A percentile compares a stretch with the other conserved stretches of the same genome.
Conservation (phyloP, 108 stramenopile genomes). For the Cyclotella atomus region DNA sequence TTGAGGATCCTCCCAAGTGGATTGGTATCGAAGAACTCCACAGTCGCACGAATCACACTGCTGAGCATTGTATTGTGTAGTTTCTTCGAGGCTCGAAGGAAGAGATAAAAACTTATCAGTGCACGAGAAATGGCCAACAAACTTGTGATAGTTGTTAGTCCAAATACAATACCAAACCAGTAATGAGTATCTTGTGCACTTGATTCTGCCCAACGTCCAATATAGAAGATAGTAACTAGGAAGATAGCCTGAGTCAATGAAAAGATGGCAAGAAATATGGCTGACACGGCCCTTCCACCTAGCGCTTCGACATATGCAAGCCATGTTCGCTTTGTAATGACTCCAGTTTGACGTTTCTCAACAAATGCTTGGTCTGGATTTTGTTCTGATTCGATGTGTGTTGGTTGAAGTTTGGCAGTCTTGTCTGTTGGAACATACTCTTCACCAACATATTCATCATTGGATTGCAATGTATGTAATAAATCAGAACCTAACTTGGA, state of each 20-base stretch:
- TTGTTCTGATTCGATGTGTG: not conserved
- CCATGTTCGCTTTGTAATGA: conserved; percentile 74
- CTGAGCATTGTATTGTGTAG: conserved; percentile 83
- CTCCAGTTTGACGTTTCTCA: conserved; percentile 74
- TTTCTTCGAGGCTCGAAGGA: conserved; percentile 66
- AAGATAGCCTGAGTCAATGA: conserved; percentile 59
- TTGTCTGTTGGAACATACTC: not conserved
- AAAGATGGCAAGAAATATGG: conserved; percentile 56
- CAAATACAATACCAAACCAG: conserved; percentile 57
- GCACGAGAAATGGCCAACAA: conserved; percentile 56
- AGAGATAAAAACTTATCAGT: conserved; percentile 52
- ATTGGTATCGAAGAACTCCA: conserved; percentile 91
- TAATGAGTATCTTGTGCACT: conserved; percentile 51
- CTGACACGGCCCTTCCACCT: conserved; percentile 54
- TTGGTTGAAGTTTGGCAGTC: conserved; percentile 3
- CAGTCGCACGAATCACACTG: conserved; percentile 80
- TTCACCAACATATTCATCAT: not conserved
- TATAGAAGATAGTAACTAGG: conserved; percentile 51
- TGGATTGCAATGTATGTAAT: conserved; percentile 19
- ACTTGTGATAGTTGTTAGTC: conserved; percentile 45
- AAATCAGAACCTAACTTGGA: conserved; percentile 52
- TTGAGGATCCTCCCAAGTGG: conserved; percentile 91
- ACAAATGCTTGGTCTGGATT: conserved; percentile 49
- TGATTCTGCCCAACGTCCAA: conserved; percentile 72
- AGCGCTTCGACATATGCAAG: conserved; percentile 68